These are phyloP conservation scores for Terana coerulea DNA, from an alignment of 768 basidiomycete genomes.

Conservation along the genomic window DNA sequence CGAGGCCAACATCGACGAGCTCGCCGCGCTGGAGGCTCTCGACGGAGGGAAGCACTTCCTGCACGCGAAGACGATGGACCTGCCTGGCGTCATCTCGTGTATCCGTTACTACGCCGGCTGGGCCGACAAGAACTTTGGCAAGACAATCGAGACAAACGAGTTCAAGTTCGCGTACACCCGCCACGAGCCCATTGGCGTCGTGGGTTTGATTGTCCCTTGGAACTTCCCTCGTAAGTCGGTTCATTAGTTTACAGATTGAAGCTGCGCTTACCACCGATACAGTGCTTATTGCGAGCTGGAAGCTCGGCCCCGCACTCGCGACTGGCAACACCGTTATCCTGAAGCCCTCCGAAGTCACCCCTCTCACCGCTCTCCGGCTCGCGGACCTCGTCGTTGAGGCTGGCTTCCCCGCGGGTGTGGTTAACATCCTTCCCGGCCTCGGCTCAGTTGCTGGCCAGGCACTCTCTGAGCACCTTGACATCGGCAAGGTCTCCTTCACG, in stretches of 20 bases:
- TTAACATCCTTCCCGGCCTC: slow-evolving; percentile 74
- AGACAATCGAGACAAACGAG: slow-evolving; percentile 35
- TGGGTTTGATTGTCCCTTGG: slow-evolving; percentile 58
- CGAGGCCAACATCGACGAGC: slow-evolving; percentile 40
- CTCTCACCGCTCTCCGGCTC: slow-evolving; percentile 56
- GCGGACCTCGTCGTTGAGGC: slow-evolving; percentile 58
- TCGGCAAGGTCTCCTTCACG: slow-evolving; percentile 76
- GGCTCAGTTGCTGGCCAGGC: slow-evolving; percentile 69
- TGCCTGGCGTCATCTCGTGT: slow-evolving; percentile 10
- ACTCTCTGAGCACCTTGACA: slow-evolving; percentile 57
- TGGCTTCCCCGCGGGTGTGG: slow-evolving; percentile 72
- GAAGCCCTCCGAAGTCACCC: slow-evolving; percentile 81
- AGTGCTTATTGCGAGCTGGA: slow-evolving; percentile 68
- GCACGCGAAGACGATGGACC: slow-evolving; percentile 21
- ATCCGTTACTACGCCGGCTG: slow-evolving; percentile 53
- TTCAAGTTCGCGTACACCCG: slow-evolving; percentile 63
- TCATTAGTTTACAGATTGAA: background rate
- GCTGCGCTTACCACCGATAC: background rate
- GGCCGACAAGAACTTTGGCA: slow-evolving; percentile 53
- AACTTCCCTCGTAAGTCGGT: slow-evolving; percentile 51
- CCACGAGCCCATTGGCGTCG: slow-evolving; percentile 62
- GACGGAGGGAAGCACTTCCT: slow-evolving; percentile 40
- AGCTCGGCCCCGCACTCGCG: slow-evolving; percentile 73
- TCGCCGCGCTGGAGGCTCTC: slow-evolving; percentile 49
- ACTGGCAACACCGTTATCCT: slow-evolving; percentile 75